Evolutionary conservation across 441 rosid genomes (phyloP).

Genomic region (Gossypium laxum): DNA sequence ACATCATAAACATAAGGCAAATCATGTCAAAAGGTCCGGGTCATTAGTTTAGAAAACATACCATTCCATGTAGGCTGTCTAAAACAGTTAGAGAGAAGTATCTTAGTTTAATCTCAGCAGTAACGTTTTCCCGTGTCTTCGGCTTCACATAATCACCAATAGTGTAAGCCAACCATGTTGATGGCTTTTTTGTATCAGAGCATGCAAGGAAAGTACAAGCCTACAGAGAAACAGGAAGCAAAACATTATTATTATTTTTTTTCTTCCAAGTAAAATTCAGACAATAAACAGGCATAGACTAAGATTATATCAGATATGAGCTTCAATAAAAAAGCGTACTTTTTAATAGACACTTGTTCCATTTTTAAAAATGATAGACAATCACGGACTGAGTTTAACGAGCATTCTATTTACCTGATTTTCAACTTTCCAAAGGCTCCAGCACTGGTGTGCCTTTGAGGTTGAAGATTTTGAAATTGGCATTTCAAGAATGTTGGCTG

Average conservation of each 20-base stretch:
- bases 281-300: slow-evolving; percentile 7
- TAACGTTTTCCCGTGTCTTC: slow-evolving; percentile 72
- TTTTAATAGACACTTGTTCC: background rate
- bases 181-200: slow-evolving; percentile 77
- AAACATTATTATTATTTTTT: slow-evolving; percentile 12
- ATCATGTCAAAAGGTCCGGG: background rate
- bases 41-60: slow-evolving; percentile 28
- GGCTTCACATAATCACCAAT: slow-evolving; percentile 86
- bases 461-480: slow-evolving; percentile 74
- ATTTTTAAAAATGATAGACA: background rate
- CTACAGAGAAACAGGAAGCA: slow-evolving; percentile 36
- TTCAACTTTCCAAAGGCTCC: slow-evolving; percentile 98
- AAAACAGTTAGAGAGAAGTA: slow-evolving; percentile 75
- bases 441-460: slow-evolving; percentile 69
- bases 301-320: background rate
- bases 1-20: slow-evolving; percentile 15
- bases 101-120: slow-evolving; percentile 78
- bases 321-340: background rate
- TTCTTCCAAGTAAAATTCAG: slow-evolving; percentile 12
- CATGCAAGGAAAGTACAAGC: slow-evolving; percentile 97
- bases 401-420: slow-evolving; percentile 62
- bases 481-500: slow-evolving; percentile 62
- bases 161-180: slow-evolving; percentile 65
- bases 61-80: slow-evolving; percentile 93
- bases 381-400: slow-evolving; percentile 7